Conservation (phyloP, 441 rosid species). For the Mallotus repandus region DNA sequence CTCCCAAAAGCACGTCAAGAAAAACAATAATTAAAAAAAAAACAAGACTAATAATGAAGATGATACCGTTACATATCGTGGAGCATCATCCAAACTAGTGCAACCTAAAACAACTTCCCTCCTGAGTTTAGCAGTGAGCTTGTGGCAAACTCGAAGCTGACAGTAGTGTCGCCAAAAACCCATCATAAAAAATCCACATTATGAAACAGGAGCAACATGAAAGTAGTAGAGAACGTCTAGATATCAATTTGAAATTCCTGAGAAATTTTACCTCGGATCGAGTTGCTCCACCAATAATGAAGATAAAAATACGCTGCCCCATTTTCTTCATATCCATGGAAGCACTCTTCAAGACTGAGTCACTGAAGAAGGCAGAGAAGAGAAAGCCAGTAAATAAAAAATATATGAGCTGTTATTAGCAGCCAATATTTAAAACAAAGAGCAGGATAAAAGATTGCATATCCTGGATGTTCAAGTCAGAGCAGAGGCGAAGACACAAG, state of each 20-base stretch:
- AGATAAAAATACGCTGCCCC: slow-evolving; percentile 88
- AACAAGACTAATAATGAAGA: neutral
- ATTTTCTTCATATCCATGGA: slow-evolving; percentile 69
- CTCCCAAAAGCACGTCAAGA: neutral
- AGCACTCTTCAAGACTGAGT: slow-evolving; percentile 61
- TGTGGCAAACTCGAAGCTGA: slow-evolving; percentile 92
- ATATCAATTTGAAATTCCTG: neutral
- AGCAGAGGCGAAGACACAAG: neutral
- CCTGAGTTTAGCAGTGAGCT: slow-evolving; percentile 74
- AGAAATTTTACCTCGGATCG: slow-evolving; percentile 79
- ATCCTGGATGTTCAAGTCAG: neutral
- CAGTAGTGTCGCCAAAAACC: slow-evolving; percentile 6
- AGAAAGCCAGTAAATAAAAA: neutral
- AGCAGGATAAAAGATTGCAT: neutral
- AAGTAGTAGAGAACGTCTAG: neutral
- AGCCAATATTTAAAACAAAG: neutral
- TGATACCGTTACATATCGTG: slow-evolving; percentile 70
- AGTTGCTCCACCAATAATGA: slow-evolving; percentile 91
- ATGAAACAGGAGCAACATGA: neutral
- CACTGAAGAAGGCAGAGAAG: slow-evolving; percentile 42
- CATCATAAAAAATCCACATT: slow-evolving; percentile 1
- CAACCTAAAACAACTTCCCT: slow-evolving; percentile 92
- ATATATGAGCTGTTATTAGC: neutral
- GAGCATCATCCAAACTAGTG: slow-evolving; percentile 88
- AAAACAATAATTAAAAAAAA: neutral